Conservation (phyloP, 2,329 filamentous ascomycete species). For the Paraconiothyrium brasiliense region DNA sequence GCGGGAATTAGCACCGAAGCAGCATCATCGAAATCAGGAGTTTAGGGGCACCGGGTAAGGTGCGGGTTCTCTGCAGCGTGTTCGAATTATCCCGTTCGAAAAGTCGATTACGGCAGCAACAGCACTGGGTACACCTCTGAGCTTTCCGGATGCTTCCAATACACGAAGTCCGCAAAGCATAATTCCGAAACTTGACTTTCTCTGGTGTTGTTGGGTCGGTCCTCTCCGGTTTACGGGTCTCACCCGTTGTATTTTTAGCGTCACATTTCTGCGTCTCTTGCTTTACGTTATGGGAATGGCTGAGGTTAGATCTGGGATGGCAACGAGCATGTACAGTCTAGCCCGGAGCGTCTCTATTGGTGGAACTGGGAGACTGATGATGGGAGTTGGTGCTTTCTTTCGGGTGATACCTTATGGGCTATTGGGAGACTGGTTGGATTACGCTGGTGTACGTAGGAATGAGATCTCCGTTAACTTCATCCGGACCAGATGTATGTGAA, state of each 20-base stretch:
- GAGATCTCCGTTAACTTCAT: slow-evolving; percentile 2
- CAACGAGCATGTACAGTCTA: slow-evolving; percentile 9
- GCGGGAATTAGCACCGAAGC: slow-evolving; percentile 4
- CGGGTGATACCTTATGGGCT: slow-evolving; percentile 7
- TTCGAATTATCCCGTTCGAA: background rate
- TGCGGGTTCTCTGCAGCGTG: background rate
- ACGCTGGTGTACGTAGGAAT: slow-evolving; percentile 15
- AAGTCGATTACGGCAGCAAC: background rate
- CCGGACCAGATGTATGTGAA: background rate
- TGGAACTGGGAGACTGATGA: background rate
- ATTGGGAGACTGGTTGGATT: slow-evolving; percentile 1
- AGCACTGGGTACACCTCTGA: background rate
- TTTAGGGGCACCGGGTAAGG: slow-evolving; percentile 3
- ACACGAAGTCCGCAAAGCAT: background rate
- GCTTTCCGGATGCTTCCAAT: background rate
- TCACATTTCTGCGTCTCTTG: background rate
- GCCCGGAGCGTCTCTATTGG: background rate
- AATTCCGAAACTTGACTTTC: background rate
- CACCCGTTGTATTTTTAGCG: slow-evolving; percentile 14
- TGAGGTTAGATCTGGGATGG: background rate
- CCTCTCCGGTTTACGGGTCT: background rate
- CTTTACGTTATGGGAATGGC: background rate
- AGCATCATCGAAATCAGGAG: slow-evolving; percentile 22
- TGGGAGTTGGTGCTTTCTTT: slow-evolving; percentile 2
- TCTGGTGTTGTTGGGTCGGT: background rate